phyloP scores from a whole-genome alignment of 257 asterid genomes.

The Linaria vulgaris region DNA sequence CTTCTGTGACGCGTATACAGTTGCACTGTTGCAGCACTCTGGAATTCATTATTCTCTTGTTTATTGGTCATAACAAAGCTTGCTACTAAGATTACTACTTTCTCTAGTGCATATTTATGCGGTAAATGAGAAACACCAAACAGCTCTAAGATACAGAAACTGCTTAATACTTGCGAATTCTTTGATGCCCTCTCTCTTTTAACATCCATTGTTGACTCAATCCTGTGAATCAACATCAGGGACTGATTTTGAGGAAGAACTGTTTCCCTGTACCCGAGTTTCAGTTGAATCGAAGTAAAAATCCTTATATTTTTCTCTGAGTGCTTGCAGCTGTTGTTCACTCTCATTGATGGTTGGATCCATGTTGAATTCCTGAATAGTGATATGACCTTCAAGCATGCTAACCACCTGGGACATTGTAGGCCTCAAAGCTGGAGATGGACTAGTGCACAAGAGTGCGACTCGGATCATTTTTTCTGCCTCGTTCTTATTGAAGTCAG shows the following conservation, averaged over 20 bases:
- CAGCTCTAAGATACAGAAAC: too few relatives aligned
- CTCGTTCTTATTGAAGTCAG: constrained; percentile 35
- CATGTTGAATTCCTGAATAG: constrained; percentile 38
- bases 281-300: constrained; percentile 25
- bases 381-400: constrained; percentile 51
- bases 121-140: too few relatives aligned
- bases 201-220: neutral
- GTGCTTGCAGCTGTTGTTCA: constrained; percentile 42
- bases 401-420: constrained; percentile 57
- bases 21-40: too few relatives aligned
- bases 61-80: too few relatives aligned
- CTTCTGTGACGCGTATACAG: too few relatives aligned
- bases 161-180: too few relatives aligned
- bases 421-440: constrained; percentile 67
- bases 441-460: constrained; percentile 57
- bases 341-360: constrained; percentile 39
- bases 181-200: too few relatives aligned
- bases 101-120: too few relatives aligned
- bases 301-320: constrained; percentile 47
- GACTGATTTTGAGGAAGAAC: constrained; percentile 18
- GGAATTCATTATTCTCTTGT: too few relatives aligned
- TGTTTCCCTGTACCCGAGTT: constrained; percentile 15
- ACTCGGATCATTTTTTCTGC: constrained; percentile 48
- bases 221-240: constrained; percentile 10
- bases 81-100: too few relatives aligned